Evolutionary conservation across 352 stramenopile species (phyloP), one percentile per base, ranked within the genome.

Genomic region (Pilasporangium apinafurcum): DNA sequence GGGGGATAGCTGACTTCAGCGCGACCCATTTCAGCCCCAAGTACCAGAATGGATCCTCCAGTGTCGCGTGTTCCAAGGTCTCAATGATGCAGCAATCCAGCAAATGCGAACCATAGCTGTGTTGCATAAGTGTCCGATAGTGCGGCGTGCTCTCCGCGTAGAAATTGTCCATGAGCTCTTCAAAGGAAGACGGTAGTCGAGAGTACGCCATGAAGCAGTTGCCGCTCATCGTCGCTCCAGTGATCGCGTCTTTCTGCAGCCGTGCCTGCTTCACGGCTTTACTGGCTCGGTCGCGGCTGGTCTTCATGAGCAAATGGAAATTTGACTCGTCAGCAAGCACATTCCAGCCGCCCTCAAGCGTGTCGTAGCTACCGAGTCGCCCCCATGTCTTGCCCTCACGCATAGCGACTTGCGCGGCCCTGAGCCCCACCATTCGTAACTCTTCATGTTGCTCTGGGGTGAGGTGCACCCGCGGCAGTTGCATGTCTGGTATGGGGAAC

Each of bases 11-110:
- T 17, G 77, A 84, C 37, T 68, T 68, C 33, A 86, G 26, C n/a
- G 72, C 77, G 40, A 81, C 29, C 77, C 77, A 89, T 63, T 86
- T 85, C 33, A 89, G 59, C 3, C 77, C 71, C 17, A 89, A 18
- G 51, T 83, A 89, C 71, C 70, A 84, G 56, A 86, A 89, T 37
- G 77, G 77, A 24, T 89, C 77, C 5, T 79, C 60, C 2, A 74
- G 48, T 22, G 73, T 84, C 14, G 74, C 65, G 25, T 62, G 56
- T 51, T 89, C 77, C 3, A 89, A 59, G 30, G 68, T 82, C 50
- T 78, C 56, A 35, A 89, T 56, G 21, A 84, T 53, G 38, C 64
- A 77, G 51, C 71, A 73, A 49, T 89, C 77, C 28, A 89, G 56
- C 31, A 65, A 73, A 24, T 51, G 54, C 27, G 68, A 55, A n/a